Percentiles rank a stretch among this genome's conserved stretches.
phyloP scores from a whole-genome alignment of 2,329 filamentous ascomycete genomes.

The Aspergillus novoparasiticus region DNA sequence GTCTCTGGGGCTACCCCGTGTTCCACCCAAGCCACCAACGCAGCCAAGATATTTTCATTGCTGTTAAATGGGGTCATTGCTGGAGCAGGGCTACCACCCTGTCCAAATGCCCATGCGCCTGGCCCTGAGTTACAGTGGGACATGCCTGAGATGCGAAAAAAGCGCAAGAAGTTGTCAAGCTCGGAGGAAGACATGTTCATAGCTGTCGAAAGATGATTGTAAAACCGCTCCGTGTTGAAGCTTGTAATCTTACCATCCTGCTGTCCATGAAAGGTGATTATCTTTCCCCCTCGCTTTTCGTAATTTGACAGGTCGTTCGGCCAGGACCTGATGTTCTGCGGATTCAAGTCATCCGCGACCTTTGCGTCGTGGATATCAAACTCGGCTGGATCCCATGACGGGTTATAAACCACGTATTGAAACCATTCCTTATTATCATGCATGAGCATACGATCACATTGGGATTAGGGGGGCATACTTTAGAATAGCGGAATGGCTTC shows the following conservation, averaged over 20 bases:
- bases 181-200: slow-evolving; percentile 3
- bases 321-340: slow-evolving; percentile 29
- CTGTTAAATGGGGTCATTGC: neutral
- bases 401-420: slow-evolving; percentile 27
- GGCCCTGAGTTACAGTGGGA: slow-evolving; percentile 8
- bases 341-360: slow-evolving; percentile 28
- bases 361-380: slow-evolving; percentile 15
- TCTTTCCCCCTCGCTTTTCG: slow-evolving; percentile 39
- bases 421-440: slow-evolving; percentile 18
- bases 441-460: neutral
- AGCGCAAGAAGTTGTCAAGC: slow-evolving; percentile 12
- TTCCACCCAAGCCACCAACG: slow-evolving; percentile 15
- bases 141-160: slow-evolving; percentile 15
- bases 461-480: neutral
- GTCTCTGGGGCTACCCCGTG: slow-evolving; percentile 7
- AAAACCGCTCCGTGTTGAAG: slow-evolving; percentile 11
- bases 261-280: slow-evolving; percentile 39
- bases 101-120: slow-evolving; percentile 10
- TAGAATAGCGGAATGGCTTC: slow-evolving; percentile 9
- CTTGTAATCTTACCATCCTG: slow-evolving; percentile 17
- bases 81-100: neutral
- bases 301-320: slow-evolving; percentile 45
- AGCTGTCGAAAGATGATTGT: slow-evolving; percentile 2
- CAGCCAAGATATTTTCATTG: slow-evolving; percentile 9
- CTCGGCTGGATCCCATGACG: slow-evolving; percentile 31